Evolutionary conservation across 1,139 yeast species (phyloP).

Genomic region (Taiozyma onychis): DNA sequence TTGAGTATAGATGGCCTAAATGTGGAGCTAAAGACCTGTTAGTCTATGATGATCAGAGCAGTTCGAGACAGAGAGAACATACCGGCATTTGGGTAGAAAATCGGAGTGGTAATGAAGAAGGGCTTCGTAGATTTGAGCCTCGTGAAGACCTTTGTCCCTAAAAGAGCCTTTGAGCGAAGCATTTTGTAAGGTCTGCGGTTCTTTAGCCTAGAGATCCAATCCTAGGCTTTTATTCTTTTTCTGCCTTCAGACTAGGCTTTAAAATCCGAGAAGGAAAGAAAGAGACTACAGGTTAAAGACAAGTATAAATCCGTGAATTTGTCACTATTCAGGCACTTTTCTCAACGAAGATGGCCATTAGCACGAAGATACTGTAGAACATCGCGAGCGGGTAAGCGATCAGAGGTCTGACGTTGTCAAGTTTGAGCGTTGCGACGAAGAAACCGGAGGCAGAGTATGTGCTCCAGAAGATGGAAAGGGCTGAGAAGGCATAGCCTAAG

Average conservation of each 20-base stretch:
- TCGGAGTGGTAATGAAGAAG: constrained; percentile 74
- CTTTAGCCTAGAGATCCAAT: background rate
- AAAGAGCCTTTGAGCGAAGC: constrained; percentile 7
- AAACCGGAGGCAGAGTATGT: constrained; percentile 93
- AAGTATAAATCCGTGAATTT: background rate
- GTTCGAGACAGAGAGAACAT: background rate
- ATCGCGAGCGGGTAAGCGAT: constrained; percentile 92
- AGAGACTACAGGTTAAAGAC: background rate
- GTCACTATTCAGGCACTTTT: constrained; percentile 5
- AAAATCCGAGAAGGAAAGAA: background rate
- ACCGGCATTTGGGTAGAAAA: constrained; percentile 90
- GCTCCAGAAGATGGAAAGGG: constrained; percentile 83
- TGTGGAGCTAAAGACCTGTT: constrained; percentile 52
- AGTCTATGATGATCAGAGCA: background rate
- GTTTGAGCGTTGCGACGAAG: constrained; percentile 77
- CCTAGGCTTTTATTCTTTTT: background rate
- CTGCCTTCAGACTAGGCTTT: background rate
- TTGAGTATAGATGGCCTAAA: constrained; percentile 86
- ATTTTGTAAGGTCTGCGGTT: background rate
- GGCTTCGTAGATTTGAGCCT: constrained; percentile 7
- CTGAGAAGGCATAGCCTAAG: constrained; percentile 67
- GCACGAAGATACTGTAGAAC: constrained; percentile 90
- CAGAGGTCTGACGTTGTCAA: constrained; percentile 80
- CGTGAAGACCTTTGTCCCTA: background rate
- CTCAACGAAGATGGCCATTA: constrained; percentile 85